Evolutionary conservation across 169 alveolate species (phyloP).

Genomic region (Theileria parva): DNA sequence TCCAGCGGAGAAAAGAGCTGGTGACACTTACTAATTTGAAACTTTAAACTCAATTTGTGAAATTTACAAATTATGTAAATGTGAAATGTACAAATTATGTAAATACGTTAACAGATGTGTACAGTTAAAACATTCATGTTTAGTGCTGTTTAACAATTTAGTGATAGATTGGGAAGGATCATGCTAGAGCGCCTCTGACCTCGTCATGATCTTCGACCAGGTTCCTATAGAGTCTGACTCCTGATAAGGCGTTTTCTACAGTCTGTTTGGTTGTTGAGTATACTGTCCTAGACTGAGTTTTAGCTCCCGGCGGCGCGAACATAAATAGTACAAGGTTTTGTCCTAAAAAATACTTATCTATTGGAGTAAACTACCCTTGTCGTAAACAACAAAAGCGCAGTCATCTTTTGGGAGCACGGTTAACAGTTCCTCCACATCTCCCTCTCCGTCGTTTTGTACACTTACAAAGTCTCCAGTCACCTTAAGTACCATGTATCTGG

Average conservation of each 20-base stretch:
- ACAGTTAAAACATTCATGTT: background rate
- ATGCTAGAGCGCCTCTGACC: slow-evolving; percentile 44
- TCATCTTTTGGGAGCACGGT: slow-evolving; percentile 57
- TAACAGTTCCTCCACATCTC: slow-evolving; percentile 64
- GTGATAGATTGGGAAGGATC: background rate
- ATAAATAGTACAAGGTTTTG: slow-evolving; percentile 73
- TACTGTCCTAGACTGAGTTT: slow-evolving; percentile 75
- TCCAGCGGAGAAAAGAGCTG: background rate
- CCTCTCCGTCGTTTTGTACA: slow-evolving; percentile 46
- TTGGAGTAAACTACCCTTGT: slow-evolving; percentile 58
- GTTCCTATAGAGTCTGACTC: slow-evolving; percentile 69
- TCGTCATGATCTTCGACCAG: slow-evolving; percentile 74
- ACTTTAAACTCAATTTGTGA: background rate
- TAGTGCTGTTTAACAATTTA: background rate
- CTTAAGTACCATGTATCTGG: slow-evolving; percentile 70
- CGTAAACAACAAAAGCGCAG: slow-evolving; percentile 79
- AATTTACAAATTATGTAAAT: no score
- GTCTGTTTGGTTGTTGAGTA: slow-evolving; percentile 79
- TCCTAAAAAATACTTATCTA: slow-evolving; percentile 35
- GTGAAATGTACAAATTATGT: no score
- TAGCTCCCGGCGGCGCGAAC: slow-evolving; percentile 75
- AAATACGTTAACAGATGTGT: no score
- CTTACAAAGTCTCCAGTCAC: slow-evolving; percentile 52
- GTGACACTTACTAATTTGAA: no score
- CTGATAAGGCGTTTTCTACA: slow-evolving; percentile 71